A percentile compares a stretch with the other conserved stretches of the same genome.
Evolutionary conservation across 2,329 filamentous ascomycete species (phyloP).

Genomic region (Fusarium sororula): DNA sequence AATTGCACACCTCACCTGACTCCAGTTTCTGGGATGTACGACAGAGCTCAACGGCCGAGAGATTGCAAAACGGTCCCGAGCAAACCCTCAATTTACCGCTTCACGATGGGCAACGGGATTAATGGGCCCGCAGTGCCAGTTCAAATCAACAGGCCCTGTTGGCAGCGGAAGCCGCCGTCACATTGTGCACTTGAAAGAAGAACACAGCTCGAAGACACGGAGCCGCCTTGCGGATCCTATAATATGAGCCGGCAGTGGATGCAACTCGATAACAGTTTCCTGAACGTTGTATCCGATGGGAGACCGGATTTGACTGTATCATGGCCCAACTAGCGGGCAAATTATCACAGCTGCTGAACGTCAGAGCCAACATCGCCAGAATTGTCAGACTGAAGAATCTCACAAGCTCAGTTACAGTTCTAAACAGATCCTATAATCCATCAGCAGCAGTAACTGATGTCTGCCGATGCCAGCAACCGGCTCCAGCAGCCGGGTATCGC

Average conservation of each 20-base stretch:
- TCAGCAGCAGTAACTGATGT: slow-evolving; percentile 3
- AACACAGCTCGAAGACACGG: slow-evolving; percentile 23
- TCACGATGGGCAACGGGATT: slow-evolving; percentile 30
- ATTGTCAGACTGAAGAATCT: neutral
- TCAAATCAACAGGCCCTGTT: slow-evolving; percentile 31
- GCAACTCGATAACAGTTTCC: slow-evolving; percentile 11
- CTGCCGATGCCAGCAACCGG: slow-evolving; percentile 38
- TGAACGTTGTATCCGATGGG: slow-evolving; percentile 12
- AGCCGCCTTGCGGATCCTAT: slow-evolving; percentile 38
- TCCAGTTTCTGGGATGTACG: neutral
- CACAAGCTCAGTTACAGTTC: slow-evolving; percentile 4
- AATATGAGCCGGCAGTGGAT: slow-evolving; percentile 26
- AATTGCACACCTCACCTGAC: neutral
- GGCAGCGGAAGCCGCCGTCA: slow-evolving; percentile 35
- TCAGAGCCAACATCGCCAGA: neutral
- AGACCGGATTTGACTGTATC: slow-evolving; percentile 13
- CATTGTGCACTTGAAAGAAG: slow-evolving; percentile 19
- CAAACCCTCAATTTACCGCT: slow-evolving; percentile 20
- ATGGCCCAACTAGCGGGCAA: neutral
- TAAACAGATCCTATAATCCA: slow-evolving; percentile 1
- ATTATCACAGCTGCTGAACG: neutral
- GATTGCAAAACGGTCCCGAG: slow-evolving; percentile 21
- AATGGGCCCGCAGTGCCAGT: slow-evolving; percentile 31
- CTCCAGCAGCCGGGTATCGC: slow-evolving; percentile 36
- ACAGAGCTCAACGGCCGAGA: slow-evolving; percentile 9